phyloP scores from a whole-genome alignment of 2,329 filamentous ascomycete genomes.

The Sclerotinia subarctica region DNA sequence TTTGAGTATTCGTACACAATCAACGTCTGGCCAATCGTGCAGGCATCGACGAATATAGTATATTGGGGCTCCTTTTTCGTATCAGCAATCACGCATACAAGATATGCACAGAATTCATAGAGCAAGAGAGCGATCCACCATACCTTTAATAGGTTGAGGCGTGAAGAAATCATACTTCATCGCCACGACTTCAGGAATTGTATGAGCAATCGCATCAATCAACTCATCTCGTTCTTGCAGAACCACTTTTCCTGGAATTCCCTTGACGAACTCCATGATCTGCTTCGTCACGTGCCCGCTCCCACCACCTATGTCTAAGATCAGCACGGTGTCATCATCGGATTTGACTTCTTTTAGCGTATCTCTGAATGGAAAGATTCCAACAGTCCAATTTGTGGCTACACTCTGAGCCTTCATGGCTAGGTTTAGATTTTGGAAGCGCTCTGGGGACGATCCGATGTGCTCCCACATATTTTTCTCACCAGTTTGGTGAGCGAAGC shows the following conservation, averaged over 20 bases:
- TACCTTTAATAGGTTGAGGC: slow-evolving; percentile 35
- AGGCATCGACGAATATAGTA: slow-evolving; percentile 43
- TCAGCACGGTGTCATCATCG: slow-evolving; percentile 31
- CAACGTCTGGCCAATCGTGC: slow-evolving; percentile 42
- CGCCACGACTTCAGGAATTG: slow-evolving; percentile 36
- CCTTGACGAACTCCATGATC: slow-evolving; percentile 38
- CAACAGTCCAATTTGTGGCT: slow-evolving; percentile 20
- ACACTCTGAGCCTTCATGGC: slow-evolving; percentile 31
- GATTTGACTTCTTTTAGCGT: slow-evolving; percentile 26
- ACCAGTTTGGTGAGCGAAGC: slow-evolving; percentile 31
- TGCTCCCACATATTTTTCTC: slow-evolving; percentile 34
- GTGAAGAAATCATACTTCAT: slow-evolving; percentile 37
- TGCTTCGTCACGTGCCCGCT: slow-evolving; percentile 42
- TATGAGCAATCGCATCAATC: slow-evolving; percentile 28
- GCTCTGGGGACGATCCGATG: slow-evolving; percentile 30
- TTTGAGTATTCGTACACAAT: slow-evolving; percentile 24
- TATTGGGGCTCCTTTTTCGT: slow-evolving; percentile 24
- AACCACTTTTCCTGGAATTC: slow-evolving; percentile 40
- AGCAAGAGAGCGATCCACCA: not conserved
- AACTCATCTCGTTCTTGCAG: slow-evolving; percentile 43
- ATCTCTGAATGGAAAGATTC: slow-evolving; percentile 32
- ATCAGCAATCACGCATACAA: not conserved
- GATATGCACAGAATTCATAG: not conserved
- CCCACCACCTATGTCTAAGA: slow-evolving; percentile 45
- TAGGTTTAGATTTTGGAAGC: slow-evolving; percentile 35